A percentile compares a stretch with the other conserved stretches of the same genome.
Evolutionary conservation across 352 stramenopile genomes (phyloP).

Genomic region (Hyaloperonospora brassicae): DNA sequence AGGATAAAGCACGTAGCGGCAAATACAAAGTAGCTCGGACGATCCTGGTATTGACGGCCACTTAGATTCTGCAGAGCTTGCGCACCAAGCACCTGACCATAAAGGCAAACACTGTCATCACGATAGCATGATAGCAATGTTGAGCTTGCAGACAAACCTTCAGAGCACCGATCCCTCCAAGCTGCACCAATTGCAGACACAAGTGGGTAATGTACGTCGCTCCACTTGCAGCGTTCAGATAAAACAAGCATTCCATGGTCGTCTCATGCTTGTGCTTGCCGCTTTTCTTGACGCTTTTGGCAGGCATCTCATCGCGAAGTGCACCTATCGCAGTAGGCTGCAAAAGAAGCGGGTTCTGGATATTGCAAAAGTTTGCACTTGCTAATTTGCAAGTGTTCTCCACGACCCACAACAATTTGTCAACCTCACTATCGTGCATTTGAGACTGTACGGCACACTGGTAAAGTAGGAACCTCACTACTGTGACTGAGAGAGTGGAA

Average conservation of each 20-base stretch:
- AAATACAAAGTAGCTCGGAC: constrained; percentile 34
- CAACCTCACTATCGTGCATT: constrained; percentile 26
- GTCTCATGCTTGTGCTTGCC: constrained; percentile 20
- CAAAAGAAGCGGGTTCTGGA: constrained; percentile 5
- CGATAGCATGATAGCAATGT: not conserved
- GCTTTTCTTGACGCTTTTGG: constrained; percentile 16
- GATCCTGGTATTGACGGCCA: constrained; percentile 4
- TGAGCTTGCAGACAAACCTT: constrained; percentile 29
- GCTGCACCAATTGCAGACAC: constrained; percentile 27
- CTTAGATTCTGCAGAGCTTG: constrained; percentile 22
- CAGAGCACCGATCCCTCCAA: constrained; percentile 31
- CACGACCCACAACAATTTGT: constrained; percentile 27
- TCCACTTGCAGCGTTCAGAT: constrained; percentile 19
- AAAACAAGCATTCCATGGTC: constrained; percentile 31
- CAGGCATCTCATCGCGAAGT: constrained; percentile 24
- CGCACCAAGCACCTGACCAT: constrained; percentile 14
- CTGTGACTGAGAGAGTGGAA: constrained; percentile 20
- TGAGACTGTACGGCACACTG: constrained; percentile 31
- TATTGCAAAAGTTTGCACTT: constrained; percentile 18
- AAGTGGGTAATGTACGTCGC: constrained; percentile 25
- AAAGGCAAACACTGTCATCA: not conserved
- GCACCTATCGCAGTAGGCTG: constrained; percentile 17
- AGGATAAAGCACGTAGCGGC: constrained; percentile 39
- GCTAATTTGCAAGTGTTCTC: constrained; percentile 27
- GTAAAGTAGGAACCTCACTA: constrained; percentile 33